phyloP scores from a whole-genome alignment of 2,329 filamentous ascomycete genomes.

The Shiraia bambusicola region DNA sequence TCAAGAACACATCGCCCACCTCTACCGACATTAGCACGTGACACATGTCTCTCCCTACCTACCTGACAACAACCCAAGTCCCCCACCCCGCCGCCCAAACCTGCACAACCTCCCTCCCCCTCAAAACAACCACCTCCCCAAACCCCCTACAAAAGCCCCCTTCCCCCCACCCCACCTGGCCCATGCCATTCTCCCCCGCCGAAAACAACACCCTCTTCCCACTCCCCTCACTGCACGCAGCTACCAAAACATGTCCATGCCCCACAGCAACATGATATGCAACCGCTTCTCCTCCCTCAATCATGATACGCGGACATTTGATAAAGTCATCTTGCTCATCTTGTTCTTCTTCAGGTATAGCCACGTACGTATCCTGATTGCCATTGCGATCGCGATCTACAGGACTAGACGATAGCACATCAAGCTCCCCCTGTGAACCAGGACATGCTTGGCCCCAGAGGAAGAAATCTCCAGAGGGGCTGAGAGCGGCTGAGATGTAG shows the following conservation, averaged over 20 bases:
- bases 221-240: slow-evolving; percentile 9
- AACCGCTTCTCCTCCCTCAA: slow-evolving; percentile 18
- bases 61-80: too few species aligned
- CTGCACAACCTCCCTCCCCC: slow-evolving; percentile 18
- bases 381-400: background rate
- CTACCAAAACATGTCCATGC: slow-evolving; percentile 31
- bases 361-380: too few species aligned
- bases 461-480: slow-evolving; percentile 34
- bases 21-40: too few species aligned
- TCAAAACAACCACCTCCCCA: slow-evolving; percentile 20
- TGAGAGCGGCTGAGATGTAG: slow-evolving; percentile 35
- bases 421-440: slow-evolving; percentile 18
- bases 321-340: slow-evolving; percentile 32
- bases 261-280: slow-evolving; percentile 33
- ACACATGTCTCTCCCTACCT: too few species aligned
- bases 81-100: slow-evolving; percentile 28
- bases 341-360: slow-evolving; percentile 10
- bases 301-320: slow-evolving; percentile 21
- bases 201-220: slow-evolving; percentile 23
- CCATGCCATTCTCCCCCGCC: slow-evolving; percentile 25
- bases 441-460: slow-evolving; percentile 37
- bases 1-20: too few species aligned
- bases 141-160: slow-evolving; percentile 21
- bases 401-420: slow-evolving; percentile 10
- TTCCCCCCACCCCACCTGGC: slow-evolving; percentile 25